phyloP scores from a whole-genome alignment of 2,329 filamentous ascomycete species.

The Colletotrichum abscissum region DNA sequence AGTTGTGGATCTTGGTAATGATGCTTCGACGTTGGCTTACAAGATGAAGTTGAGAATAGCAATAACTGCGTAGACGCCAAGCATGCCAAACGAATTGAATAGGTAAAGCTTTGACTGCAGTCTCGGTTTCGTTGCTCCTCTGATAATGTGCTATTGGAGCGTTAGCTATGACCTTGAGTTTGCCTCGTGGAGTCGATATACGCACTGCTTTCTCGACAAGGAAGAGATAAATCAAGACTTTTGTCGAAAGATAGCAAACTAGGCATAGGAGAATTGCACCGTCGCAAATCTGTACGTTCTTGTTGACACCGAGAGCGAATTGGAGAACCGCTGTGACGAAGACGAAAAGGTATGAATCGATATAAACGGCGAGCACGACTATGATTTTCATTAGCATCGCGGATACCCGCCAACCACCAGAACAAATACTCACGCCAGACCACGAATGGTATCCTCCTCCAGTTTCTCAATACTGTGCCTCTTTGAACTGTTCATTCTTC shows the following conservation, averaged over 20 bases:
- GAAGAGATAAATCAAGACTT: conserved; percentile 74
- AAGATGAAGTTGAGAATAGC: conserved; percentile 70
- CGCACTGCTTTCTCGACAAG: conserved; percentile 72
- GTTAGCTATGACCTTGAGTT: neutral
- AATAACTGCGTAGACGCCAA: conserved; percentile 56
- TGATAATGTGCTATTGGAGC: conserved; percentile 64
- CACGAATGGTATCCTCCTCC: conserved; percentile 54
- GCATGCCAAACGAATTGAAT: conserved; percentile 70
- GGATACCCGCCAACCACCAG: neutral
- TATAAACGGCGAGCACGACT: conserved; percentile 71
- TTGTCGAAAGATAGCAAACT: conserved; percentile 71
- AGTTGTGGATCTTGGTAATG: neutral
- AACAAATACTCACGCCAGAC: conserved; percentile 51
- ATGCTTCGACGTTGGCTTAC: conserved; percentile 51
- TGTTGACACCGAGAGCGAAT: conserved; percentile 67
- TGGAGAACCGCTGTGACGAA: conserved; percentile 67
- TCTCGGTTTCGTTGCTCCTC: conserved; percentile 61
- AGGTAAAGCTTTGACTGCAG: conserved; percentile 67
- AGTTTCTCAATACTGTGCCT: conserved; percentile 48
- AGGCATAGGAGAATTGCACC: conserved; percentile 71
- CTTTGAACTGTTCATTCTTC: conserved; percentile 47
- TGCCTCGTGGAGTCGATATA: neutral
- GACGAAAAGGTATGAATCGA: conserved; percentile 70
- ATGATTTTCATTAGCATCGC: neutral
- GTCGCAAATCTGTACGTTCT: conserved; percentile 61